Evolutionary conservation across 306 rosid species (phyloP), one percentile per base, ranked within the genome.

Genomic region (Prinsepia uniflora): DNA sequence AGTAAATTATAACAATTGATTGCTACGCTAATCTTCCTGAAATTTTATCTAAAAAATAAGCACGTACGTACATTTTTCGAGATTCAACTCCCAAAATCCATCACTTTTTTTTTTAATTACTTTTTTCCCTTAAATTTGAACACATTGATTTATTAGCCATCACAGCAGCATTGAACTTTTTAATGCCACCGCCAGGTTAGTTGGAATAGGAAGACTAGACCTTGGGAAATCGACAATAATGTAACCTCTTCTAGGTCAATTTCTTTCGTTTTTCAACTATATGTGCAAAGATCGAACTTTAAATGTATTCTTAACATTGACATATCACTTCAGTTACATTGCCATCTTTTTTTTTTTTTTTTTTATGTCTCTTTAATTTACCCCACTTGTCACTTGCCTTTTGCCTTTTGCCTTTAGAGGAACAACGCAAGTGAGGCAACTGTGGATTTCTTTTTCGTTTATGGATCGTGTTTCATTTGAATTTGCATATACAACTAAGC

Each of bases 111-210:
- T 14, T 1, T 1, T 48, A n/a, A n/a, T n/a, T n/a, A n/a, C 13
- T 0, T 34, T 34, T 6, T 22, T 8, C 5, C 20, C 6, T 15
- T 39, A 39, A 14, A 3, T 15, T 14, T 34, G 8, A 36, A 60
- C 11, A 39, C 7, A 52, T 14, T 61, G 17, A 39, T 15, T 4
- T 8, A 4, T 8, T 17, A n/a, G 45, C 14, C 43, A 47, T 24
- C 19, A 30, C 57, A 30, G 4, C 24, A 43, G 41, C 56, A 64
- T 22, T 54, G 41, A 54, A n/a, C 53, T 56, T 52, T 40, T 40
- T 42, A 65, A 43, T 10, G 63, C 30, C 44, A 67, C 77, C 77
- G 77, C 71, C 53, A 43, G 17, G 64, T 63, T 73, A 54, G 77
- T 53, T 53, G 55, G 44, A 48, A 66, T 42, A 61, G 46, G 20